Conservation (phyloP, 129 eudicot species). For the Chrysanthemum makinoi region DNA sequence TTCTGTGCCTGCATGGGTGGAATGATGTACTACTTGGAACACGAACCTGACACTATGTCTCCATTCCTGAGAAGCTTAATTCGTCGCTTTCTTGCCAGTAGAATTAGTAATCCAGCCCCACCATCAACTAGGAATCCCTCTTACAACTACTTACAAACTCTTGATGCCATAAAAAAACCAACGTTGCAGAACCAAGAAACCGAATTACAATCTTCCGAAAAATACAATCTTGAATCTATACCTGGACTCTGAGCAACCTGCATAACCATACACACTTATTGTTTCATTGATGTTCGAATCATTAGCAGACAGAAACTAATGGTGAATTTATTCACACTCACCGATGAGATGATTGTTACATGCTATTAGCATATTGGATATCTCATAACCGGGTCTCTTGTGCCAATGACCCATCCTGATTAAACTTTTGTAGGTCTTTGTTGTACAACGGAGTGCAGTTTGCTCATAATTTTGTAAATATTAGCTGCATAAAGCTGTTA, state of each 20-base stretch:
- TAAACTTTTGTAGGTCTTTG: constrained; percentile 16
- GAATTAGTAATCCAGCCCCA: constrained; percentile 83
- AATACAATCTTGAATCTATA: constrained; percentile 91
- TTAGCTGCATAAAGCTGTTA: constrained; percentile 11
- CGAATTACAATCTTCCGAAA: constrained; percentile 49
- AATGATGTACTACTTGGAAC: constrained; percentile 93
- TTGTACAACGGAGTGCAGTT: constrained; percentile 18
- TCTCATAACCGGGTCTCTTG: constrained; percentile 13
- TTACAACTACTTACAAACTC: constrained; percentile 63
- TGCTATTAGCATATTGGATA: constrained; percentile 1
- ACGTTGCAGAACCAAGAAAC: constrained; percentile 41
- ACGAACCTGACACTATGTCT: constrained; percentile 98
- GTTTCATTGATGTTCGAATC: constrained; percentile 1
- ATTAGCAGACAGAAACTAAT: constrained; percentile 11
- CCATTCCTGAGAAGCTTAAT: constrained; percentile 85
- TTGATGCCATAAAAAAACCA: constrained; percentile 67
- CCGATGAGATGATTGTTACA: constrained; percentile 15
- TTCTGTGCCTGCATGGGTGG: constrained; percentile 99
- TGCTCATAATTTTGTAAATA: constrained; percentile 21
- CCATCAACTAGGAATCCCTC: constrained; percentile 62
- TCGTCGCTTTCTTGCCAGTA: constrained; percentile 93
- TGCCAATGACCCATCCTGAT: constrained; percentile 11
- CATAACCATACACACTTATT: constrained; percentile 8
- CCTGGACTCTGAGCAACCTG: constrained; percentile 73
- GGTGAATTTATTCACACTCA: constrained; percentile 13